Percentiles rank a stretch among this genome's conserved stretches.
These are phyloP conservation scores for Rhipidocladum racemiflorum DNA, from an alignment of 176 grass and related monocot genomes.

Conservation along the genomic window DNA sequence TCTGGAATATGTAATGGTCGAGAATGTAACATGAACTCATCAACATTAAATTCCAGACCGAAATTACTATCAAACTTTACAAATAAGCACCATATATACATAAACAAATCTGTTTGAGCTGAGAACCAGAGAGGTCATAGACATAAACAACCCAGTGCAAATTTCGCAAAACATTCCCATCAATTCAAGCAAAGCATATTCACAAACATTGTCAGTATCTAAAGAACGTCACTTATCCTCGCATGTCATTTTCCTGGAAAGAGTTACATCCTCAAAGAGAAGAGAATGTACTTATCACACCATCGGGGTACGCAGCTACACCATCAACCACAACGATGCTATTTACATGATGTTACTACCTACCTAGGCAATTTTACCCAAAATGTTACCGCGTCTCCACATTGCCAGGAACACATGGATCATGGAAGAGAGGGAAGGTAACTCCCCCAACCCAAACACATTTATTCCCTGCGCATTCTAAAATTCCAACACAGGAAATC, in stretches of 20 bases:
- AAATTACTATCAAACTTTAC: neutral
- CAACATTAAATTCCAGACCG: neutral
- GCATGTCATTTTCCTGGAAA: conserved; percentile 16
- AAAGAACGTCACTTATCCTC: neutral
- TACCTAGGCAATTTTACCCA: neutral
- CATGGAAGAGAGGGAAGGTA: neutral
- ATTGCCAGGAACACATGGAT: neutral
- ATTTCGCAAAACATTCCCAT: neutral
- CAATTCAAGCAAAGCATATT: neutral
- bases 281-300: neutral
- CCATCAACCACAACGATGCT: conserved; percentile 6
- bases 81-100: neutral
- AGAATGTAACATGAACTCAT: neutral
- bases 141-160: neutral
- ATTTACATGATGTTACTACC: neutral
- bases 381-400: neutral
- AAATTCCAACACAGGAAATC: neutral
- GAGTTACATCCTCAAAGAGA: conserved; percentile 12
- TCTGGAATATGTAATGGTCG: neutral
- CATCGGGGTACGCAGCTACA: neutral
- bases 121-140: neutral
- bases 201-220: neutral
- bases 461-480: neutral
- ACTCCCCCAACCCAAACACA: neutral
- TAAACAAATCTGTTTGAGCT: neutral